Evolutionary conservation across 2,329 filamentous ascomycete genomes (phyloP).

Genomic region (Colletotrichum musicola): DNA sequence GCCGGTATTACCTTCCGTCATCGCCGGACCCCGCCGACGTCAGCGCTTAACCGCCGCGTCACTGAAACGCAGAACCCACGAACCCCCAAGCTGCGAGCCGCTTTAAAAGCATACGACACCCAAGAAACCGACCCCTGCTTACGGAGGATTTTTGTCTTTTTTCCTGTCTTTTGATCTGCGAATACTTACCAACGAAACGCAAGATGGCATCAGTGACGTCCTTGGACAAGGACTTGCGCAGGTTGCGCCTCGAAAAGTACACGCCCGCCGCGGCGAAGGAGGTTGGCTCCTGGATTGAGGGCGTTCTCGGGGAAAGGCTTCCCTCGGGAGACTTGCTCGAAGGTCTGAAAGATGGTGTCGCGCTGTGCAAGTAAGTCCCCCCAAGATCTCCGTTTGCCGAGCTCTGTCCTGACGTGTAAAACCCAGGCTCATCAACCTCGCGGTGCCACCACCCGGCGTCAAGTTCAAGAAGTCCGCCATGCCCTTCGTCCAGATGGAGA

Average conservation of each 20-base stretch:
- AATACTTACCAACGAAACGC: slow-evolving; percentile 12
- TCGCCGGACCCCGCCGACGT: slow-evolving; percentile 35
- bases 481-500: slow-evolving; percentile 99
- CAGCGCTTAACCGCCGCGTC: slow-evolving; percentile 35
- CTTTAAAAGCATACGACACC: slow-evolving; percentile 1
- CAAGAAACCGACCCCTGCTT: not conserved
- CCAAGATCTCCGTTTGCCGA: not conserved
- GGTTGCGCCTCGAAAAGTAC: slow-evolving; percentile 91
- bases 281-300: slow-evolving; percentile 87
- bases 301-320: slow-evolving; percentile 79
- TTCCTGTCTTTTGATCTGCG: not conserved
- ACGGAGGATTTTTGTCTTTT: not conserved
- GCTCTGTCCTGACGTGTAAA: slow-evolving; percentile 41
- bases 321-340: slow-evolving; percentile 83
- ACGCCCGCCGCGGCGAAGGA: slow-evolving; percentile 92
- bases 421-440: slow-evolving; percentile 83
- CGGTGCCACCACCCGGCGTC: slow-evolving; percentile 80
- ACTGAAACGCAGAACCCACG: slow-evolving; percentile 32
- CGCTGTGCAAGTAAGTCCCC: slow-evolving; percentile 84
- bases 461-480: slow-evolving; percentile 93
- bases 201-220: slow-evolving; percentile 93
- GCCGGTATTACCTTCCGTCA: slow-evolving; percentile 21
- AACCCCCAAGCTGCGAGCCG: slow-evolving; percentile 22
- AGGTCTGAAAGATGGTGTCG: slow-evolving; percentile 88
- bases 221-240: slow-evolving; percentile 95